Evolutionary conservation across 345 rosid genomes (phyloP).

Genomic region (Trapa incisa): DNA sequence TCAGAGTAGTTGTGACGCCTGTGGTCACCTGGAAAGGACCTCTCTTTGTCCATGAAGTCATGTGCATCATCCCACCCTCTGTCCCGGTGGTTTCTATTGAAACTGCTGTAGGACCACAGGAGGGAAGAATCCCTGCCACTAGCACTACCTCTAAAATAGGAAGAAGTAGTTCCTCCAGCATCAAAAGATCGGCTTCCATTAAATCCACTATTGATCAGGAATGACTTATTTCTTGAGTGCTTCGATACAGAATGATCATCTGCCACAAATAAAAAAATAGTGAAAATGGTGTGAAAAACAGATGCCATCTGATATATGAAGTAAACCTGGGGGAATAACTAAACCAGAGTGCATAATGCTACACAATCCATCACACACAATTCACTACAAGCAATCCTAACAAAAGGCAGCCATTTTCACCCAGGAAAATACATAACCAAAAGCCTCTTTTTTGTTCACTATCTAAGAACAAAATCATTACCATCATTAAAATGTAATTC

Average conservation of each 20-base stretch:
- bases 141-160: conserved; percentile 33
- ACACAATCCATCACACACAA: conserved; percentile 1
- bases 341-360: neutral
- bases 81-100: conserved; percentile 27
- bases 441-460: neutral
- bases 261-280: conserved; percentile 5
- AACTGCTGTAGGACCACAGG: conserved; percentile 28
- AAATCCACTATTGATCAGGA: conserved; percentile 14
- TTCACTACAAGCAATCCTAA: neutral
- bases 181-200: conserved; percentile 5
- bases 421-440: neutral
- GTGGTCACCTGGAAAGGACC: conserved; percentile 25
- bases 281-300: too few relatives aligned
- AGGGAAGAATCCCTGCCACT: conserved; percentile 29
- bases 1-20: conserved; percentile 30
- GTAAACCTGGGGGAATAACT: too few relatives aligned
- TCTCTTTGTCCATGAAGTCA: conserved; percentile 33
- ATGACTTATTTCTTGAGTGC: conserved; percentile 24
- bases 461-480: neutral
- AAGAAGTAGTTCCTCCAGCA: conserved; percentile 29
- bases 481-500: neutral
- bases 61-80: conserved; percentile 24
- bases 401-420: too few relatives aligned
- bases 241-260: conserved; percentile 25
- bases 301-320: too few relatives aligned